phyloP scores from a whole-genome alignment of 1,139 yeast species.

The Kurtzmaniella quercitrusa region DNA sequence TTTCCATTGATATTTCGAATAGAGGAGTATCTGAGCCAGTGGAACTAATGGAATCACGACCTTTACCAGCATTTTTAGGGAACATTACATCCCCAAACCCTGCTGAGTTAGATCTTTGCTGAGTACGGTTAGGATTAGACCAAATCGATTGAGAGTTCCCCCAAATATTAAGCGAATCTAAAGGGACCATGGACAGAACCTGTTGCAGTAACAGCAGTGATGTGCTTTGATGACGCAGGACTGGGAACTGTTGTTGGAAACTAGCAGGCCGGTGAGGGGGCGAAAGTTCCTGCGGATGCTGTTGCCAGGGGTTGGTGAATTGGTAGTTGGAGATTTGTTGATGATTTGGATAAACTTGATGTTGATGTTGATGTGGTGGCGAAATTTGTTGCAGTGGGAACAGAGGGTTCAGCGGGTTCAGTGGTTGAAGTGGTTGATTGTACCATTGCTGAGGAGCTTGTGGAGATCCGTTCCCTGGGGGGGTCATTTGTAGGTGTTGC shows the following conservation, averaged over 20 bases:
- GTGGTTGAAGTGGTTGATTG: constrained; percentile 32
- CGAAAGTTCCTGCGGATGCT: not conserved
- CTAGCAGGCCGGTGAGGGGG: not conserved
- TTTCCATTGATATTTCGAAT: constrained; percentile 6
- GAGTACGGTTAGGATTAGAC: constrained; percentile 1
- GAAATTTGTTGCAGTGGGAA: not conserved
- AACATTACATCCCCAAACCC: constrained; percentile 1
- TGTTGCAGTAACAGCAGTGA: constrained; percentile 3
- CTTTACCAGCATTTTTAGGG: not conserved
- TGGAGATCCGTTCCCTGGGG: not conserved
- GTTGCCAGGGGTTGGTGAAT: constrained; percentile 7
- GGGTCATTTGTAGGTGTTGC: not conserved
- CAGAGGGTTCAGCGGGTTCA: too few relatives aligned
- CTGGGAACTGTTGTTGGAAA: constrained; percentile 4
- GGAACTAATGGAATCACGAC: constrained; percentile 3
- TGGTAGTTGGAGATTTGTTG: constrained; percentile 5
- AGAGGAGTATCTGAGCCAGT: constrained; percentile 5
- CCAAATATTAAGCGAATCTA: constrained; percentile 12
- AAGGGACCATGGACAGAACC: constrained; percentile 2
- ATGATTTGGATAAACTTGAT: not conserved
- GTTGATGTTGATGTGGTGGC: not conserved
- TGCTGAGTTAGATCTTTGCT: not conserved
- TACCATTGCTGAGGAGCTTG: constrained; percentile 9
- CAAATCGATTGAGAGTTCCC: constrained; percentile 7
- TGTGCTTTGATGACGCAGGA: not conserved